Base-by-base conservation (phyloP, 2,329 filamentous ascomycete species). In the Aspergillus felis region DNA sequence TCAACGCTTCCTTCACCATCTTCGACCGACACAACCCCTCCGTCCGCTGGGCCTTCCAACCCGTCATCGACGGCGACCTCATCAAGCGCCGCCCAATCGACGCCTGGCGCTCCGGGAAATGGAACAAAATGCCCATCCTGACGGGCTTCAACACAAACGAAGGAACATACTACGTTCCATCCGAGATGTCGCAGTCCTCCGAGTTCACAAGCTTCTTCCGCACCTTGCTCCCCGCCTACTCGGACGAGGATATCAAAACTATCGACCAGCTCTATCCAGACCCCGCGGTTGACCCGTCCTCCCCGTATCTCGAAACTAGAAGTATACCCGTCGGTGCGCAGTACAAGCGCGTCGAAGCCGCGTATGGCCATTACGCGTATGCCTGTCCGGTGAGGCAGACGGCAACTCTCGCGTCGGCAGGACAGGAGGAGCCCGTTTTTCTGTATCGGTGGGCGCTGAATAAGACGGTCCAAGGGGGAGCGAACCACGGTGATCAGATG, bases 131-230 rank as follows among this genome's bases (percentile, higher is more conserved):
- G 7, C 84, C 86, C 7, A 80, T 91, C 51, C 74, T 91, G 51
- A 89, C 87, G 0, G 88, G 88, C 7, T 91, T 86, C 76, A 87
- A 86, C 71, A 83, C 84, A 42, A 86, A 90, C 65, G 88, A 91
- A 70, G 88, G 87, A 17, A 81, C 84, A 0, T 70, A 79, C 41
- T 91, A 90, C 66, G 82, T 90, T 0, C 82, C 86, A 0, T 70
- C 75, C 14, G 64, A 69, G 6, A 77, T 82, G 54, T 73, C 77
- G 14, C 76, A 75, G 2, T 74, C 80, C 10, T 72, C 69, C 0
- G 79, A 86, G 10, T 87, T 90, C 68, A 77, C 77, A 3, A 58
- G 69, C 2, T 89, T 90, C 71, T 90, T 89, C 77, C 69, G 73
- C 0, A 76, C 72, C 0, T 79, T 91, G 9, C 79, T 91, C 12